These are phyloP conservation scores for Breynia disticha DNA, from an alignment of 441 rosid genomes.

Conservation along the genomic window DNA sequence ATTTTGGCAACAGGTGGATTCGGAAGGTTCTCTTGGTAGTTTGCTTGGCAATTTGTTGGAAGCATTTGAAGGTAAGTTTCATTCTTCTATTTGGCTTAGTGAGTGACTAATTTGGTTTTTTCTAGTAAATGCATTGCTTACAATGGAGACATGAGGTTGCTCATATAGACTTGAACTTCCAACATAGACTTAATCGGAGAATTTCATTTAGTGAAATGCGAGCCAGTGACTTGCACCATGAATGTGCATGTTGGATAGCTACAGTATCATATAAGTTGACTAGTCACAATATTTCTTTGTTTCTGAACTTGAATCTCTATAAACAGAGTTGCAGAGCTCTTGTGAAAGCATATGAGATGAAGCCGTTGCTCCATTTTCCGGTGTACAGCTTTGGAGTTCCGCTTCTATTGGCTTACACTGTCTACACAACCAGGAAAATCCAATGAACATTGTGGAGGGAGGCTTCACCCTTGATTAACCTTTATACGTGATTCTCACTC, in stretches of 20 bases:
- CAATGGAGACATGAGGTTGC: not conserved
- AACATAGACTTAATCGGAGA: too few relatives aligned
- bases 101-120: not conserved
- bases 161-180: not conserved
- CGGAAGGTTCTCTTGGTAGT: constrained; percentile 45
- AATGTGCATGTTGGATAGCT: too few relatives aligned
- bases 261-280: too few relatives aligned
- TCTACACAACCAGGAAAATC: constrained; percentile 40
- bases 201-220: too few relatives aligned
- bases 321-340: constrained; percentile 68
- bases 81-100: constrained; percentile 1
- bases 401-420: constrained; percentile 37
- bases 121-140: not conserved
- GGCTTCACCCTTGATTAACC: too few relatives aligned
- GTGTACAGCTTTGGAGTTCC: constrained; percentile 62
- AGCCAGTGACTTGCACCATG: too few relatives aligned
- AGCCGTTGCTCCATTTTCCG: constrained; percentile 62
- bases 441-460: constrained; percentile 12
- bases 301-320: constrained; percentile 4
- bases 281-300: not conserved
- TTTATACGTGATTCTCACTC: too few relatives aligned
- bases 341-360: constrained; percentile 84
- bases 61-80: constrained; percentile 56
- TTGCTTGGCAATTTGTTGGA: constrained; percentile 63
- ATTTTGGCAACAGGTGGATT: constrained; percentile 32